These are phyloP conservation scores for Didymellaceae sp. DNA, from an alignment of 2,329 filamentous ascomycete species.

Conservation along the genomic window DNA sequence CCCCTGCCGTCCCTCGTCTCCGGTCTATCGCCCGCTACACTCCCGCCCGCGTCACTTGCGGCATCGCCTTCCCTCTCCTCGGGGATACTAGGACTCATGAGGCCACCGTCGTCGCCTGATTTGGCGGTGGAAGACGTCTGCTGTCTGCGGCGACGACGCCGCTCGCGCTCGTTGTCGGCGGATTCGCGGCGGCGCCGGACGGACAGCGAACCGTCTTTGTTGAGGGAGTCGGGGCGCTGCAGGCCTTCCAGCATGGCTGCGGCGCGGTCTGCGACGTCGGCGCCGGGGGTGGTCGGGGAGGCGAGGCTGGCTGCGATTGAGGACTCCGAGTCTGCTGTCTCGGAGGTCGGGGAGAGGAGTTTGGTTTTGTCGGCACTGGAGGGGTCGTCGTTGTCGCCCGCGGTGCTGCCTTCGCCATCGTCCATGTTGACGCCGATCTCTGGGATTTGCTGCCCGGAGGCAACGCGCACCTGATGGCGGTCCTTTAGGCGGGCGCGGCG, in stretches of 20 bases:
- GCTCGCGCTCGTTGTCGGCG: slow-evolving; percentile 77
- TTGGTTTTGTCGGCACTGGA: slow-evolving; percentile 54
- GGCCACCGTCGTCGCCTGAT: slow-evolving; percentile 39
- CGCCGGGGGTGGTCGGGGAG: slow-evolving; percentile 43
- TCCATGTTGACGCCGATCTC: slow-evolving; percentile 66
- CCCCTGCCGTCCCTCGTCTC: slow-evolving; percentile 17
- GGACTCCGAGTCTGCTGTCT: slow-evolving; percentile 37
- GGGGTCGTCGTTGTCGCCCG: slow-evolving; percentile 8
- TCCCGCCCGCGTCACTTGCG: slow-evolving; percentile 12
- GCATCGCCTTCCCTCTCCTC: slow-evolving; percentile 33
- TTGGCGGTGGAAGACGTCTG: slow-evolving; percentile 40
- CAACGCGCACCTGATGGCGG: slow-evolving; percentile 85
- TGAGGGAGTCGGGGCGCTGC: slow-evolving; percentile 65
- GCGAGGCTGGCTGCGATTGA: slow-evolving; percentile 28
- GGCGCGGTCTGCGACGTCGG: slow-evolving; percentile 83
- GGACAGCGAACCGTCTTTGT: slow-evolving; percentile 54
- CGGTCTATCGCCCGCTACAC: slow-evolving; percentile 10
- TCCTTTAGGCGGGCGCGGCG: slow-evolving; percentile 89
- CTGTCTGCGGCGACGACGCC: slow-evolving; percentile 66
- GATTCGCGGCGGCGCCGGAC: slow-evolving; percentile 73
- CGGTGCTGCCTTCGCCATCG: slow-evolving; percentile 54
- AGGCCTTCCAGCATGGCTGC: slow-evolving; percentile 85
- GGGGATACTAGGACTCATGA: slow-evolving; percentile 45
- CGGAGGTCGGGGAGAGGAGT: slow-evolving; percentile 59
- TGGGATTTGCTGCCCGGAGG: slow-evolving; percentile 87